Evolutionary conservation across 1,139 yeast genomes (phyloP), one percentile per base, ranked within the genome.

Genomic region (Geotrichum bryndzae): DNA sequence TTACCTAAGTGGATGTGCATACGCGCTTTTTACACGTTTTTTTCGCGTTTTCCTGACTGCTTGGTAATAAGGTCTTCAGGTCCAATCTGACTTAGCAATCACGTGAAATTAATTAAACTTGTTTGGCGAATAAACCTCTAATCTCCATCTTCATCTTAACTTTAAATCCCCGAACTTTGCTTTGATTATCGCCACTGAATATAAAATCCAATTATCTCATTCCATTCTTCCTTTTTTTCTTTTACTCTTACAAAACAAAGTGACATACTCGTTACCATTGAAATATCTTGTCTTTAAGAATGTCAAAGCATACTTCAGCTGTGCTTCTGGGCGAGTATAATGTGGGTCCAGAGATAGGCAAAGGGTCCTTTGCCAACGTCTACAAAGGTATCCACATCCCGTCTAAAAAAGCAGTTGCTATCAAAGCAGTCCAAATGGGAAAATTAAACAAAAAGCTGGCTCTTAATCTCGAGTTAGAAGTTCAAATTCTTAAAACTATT

Each of bases 281-380:
- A 38, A 38, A 33, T 13, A 15, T 13, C 18, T 38, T 38, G 45
- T 18, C n/a, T 11, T 38, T 11, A 55, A 35, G 15, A 23, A 59
- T 59, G 61, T 59, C 61, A 33, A 55, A 45, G 33, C 58, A 51
- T 10, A 48, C 58, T 27, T n/a, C 35, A 27, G 31, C 33, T n/a
- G 56, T 52, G n/a, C 54, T 46, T 31, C 51, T 64, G 23, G 63
- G 61, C 29, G 53, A 57, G 2, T 84, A 83, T 71, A 75, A 78
- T 51, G 77, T 85, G 33, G 90, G 89, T 23, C 82, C 85, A 27
- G 91, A 90, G 74, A 90, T 94, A 54, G 99, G 99, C 18, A 84
- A 88, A 68, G 99, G 99, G 41, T 90, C 97, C 23, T 94, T 91
- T 77, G 99, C 99, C 63, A 87, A 86, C 66, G 99, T 94, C 33